These are phyloP conservation scores for Lycium barbarum DNA, from an alignment of 257 asterid genomes.

Conservation along the genomic window DNA sequence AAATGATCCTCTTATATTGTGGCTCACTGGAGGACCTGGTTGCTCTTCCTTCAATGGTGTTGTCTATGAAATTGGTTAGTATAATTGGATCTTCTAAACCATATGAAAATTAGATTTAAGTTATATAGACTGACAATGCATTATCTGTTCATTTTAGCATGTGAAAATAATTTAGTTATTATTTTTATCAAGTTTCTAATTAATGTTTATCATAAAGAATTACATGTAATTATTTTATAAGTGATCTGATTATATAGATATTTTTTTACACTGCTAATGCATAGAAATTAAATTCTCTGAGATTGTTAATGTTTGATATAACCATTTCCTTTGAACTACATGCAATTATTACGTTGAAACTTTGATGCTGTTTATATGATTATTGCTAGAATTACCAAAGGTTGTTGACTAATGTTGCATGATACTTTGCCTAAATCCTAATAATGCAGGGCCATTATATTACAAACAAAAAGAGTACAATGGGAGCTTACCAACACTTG, in stretches of 20 bases:
- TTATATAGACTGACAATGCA: no score
- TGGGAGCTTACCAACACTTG: slow-evolving; percentile 47
- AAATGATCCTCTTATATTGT: slow-evolving; percentile 49
- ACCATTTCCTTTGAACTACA: background rate
- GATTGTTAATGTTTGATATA: background rate
- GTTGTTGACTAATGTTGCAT: background rate
- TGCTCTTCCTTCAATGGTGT: slow-evolving; percentile 44
- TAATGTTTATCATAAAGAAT: no score
- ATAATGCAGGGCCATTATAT: slow-evolving; percentile 40
- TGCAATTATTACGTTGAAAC: background rate
- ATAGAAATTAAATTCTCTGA: background rate
- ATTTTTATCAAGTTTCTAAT: background rate
- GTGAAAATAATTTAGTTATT: background rate
- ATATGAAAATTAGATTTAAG: no score
- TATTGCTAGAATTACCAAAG: background rate
- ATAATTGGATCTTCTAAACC: no score
- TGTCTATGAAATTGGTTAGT: slow-evolving; percentile 48
- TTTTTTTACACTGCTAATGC: background rate
- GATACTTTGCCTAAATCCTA: background rate
- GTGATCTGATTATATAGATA: no score
- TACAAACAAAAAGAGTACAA: slow-evolving; percentile 33
- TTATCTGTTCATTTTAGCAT: no score
- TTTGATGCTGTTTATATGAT: background rate
- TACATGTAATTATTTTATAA: no score
- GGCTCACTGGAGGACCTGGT: slow-evolving; percentile 63